A percentile compares a stretch with the other conserved stretches of the same genome.
Conservation (phyloP, 2,329 filamentous ascomycete genomes). For the Malbranchea cinnamomea region DNA sequence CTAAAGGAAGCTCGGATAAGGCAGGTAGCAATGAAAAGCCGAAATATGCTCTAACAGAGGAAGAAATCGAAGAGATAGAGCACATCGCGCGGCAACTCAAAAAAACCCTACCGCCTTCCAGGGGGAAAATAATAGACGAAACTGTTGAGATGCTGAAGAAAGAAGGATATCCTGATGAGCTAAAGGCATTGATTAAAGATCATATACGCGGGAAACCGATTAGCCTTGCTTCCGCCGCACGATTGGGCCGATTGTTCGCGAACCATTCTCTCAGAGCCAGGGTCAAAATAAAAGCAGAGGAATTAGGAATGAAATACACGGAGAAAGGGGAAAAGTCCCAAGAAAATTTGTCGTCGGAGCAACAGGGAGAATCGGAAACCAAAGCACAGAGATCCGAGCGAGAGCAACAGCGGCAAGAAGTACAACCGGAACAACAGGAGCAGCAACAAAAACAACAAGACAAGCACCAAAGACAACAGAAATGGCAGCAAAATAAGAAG, state of each 20-base stretch:
- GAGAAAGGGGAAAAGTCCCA: slow-evolving; percentile 1
- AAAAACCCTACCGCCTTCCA: slow-evolving; percentile 45
- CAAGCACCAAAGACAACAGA: slow-evolving; percentile 13
- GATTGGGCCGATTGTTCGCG: slow-evolving; percentile 42
- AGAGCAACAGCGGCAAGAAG: slow-evolving; percentile 8
- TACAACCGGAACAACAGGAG: slow-evolving; percentile 10
- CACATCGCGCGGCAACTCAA: slow-evolving; percentile 42
- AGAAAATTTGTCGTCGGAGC: not conserved
- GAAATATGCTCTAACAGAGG: slow-evolving; percentile 33
- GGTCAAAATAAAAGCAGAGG: slow-evolving; percentile 18
- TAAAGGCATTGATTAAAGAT: slow-evolving; percentile 43
- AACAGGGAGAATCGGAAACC: slow-evolving; percentile 12
- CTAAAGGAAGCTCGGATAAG: slow-evolving; percentile 14
- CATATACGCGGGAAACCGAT: slow-evolving; percentile 30
- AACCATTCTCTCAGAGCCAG: slow-evolving; percentile 40
- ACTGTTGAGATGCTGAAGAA: slow-evolving; percentile 49
- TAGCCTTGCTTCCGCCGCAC: slow-evolving; percentile 43
- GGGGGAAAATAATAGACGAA: slow-evolving; percentile 44
- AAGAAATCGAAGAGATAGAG: slow-evolving; percentile 45
- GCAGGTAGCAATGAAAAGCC: slow-evolving; percentile 12
- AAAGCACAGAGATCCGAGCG: slow-evolving; percentile 13
- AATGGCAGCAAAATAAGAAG: slow-evolving; percentile 18
- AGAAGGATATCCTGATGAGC: slow-evolving; percentile 54
- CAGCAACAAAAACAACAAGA: slow-evolving; percentile 23
- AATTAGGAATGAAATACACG: slow-evolving; percentile 9